Evolutionary conservation across 2,329 filamentous ascomycete species (phyloP).

Genomic region (Ascochyta fabae): DNA sequence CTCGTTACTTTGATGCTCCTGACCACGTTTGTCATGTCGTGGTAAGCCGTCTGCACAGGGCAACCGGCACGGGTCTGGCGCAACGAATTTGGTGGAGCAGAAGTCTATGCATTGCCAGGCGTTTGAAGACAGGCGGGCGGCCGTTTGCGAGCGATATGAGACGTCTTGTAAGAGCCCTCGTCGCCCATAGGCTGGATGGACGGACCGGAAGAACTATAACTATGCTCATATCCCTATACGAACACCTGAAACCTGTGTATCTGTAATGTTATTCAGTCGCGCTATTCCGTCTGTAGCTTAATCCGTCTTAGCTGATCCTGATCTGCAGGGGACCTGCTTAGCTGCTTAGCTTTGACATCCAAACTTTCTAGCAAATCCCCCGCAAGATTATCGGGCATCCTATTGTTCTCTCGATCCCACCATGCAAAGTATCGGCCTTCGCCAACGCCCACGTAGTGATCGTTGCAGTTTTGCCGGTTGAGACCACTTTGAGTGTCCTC

Average conservation of each 20-base stretch:
- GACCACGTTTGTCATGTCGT: conserved; percentile 11
- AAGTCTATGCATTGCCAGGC: conserved; percentile 14
- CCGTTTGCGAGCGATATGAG: conserved; percentile 6
- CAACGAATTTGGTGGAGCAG: conserved; percentile 1
- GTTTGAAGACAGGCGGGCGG: conserved; percentile 4
- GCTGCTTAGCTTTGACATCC: conserved; percentile 6
- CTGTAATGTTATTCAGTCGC: neutral
- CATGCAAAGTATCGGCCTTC: conserved; percentile 9
- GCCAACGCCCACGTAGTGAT: conserved; percentile 3
- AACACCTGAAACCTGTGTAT: conserved; percentile 4
- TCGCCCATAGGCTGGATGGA: conserved; percentile 5
- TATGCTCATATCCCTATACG: conserved; percentile 7
- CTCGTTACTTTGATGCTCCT: conserved; percentile 16
- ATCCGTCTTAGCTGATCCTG: conserved; percentile 10
- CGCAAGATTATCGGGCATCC: conserved; percentile 11
- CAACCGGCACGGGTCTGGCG: conserved; percentile 2
- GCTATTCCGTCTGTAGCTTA: conserved; percentile 5
- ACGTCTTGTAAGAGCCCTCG: neutral
- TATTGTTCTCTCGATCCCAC: conserved; percentile 10
- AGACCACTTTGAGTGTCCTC: conserved; percentile 2
- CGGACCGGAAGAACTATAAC: neutral
- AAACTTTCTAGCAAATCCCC: conserved; percentile 9
- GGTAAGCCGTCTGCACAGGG: conserved; percentile 1
- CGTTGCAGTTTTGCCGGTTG: conserved; percentile 8
- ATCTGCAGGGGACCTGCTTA: conserved; percentile 9